Conservation (phyloP, 768 basidiomycete genomes). For the Psilocybe cyanescens region DNA sequence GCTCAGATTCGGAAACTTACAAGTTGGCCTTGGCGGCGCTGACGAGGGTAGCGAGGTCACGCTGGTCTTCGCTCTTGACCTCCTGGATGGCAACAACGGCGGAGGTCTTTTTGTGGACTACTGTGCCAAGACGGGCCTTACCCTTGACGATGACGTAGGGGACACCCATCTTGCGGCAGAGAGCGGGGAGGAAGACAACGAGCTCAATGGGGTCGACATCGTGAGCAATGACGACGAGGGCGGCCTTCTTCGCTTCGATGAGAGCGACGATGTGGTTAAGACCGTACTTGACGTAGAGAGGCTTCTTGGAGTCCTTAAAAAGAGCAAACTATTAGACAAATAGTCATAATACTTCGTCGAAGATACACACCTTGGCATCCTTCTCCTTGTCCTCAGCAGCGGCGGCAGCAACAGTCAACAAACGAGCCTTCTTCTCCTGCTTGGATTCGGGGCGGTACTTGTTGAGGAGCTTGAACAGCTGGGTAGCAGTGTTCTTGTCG, state of each 20-base stretch:
- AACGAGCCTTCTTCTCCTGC: constrained; percentile 96
- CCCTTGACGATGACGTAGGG: constrained; percentile 98
- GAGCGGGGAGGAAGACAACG: constrained; percentile 96
- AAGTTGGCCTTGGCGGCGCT: constrained; percentile 97
- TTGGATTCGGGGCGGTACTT: constrained; percentile 96
- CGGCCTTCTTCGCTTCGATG: constrained; percentile 96
- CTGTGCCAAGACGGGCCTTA: constrained; percentile 97
- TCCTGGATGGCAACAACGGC: constrained; percentile 92
- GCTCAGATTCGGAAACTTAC: constrained; percentile 48
- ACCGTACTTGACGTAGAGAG: constrained; percentile 93
- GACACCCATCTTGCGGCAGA: constrained; percentile 99
- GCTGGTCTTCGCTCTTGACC: constrained; percentile 92
- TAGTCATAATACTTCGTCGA: background rate
- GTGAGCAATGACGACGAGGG: constrained; percentile 93
- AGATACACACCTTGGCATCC: constrained; percentile 44
- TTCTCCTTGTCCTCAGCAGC: constrained; percentile 81
- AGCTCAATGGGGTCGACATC: constrained; percentile 99
- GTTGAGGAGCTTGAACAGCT: constrained; percentile 97
- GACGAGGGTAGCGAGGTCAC: constrained; percentile 90
- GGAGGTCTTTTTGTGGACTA: constrained; percentile 98
- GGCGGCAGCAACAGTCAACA: constrained; percentile 75
- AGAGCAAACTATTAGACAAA: background rate
- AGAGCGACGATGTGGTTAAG: constrained; percentile 97
- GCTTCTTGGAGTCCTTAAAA: constrained; percentile 85
- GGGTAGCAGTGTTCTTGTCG: constrained; percentile 99